Percentiles rank a stretch among this genome's conserved stretches.
phyloP scores from a whole-genome alignment of 129 eudicot genomes.

The sunflower (Helianthus annuus) region DNA sequence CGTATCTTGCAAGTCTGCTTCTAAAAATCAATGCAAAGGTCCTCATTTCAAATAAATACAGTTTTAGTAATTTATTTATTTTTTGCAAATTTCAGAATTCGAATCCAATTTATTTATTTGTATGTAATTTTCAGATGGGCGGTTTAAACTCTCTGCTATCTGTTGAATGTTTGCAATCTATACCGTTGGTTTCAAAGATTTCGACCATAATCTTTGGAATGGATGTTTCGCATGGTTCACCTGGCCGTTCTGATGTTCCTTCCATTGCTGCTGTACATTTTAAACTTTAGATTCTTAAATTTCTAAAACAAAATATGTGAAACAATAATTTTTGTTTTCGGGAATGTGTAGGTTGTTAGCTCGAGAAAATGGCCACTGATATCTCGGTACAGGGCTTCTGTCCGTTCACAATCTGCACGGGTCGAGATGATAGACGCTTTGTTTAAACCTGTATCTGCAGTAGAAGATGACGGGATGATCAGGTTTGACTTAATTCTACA shows the following conservation, averaged over 20 bases:
- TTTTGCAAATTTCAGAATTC: neutral
- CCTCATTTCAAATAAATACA: neutral
- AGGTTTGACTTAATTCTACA: constrained; percentile 29
- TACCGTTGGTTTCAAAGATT: constrained; percentile 55
- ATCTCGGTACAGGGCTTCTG: constrained; percentile 63
- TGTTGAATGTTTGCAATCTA: constrained; percentile 36
- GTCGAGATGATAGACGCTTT: constrained; percentile 66
- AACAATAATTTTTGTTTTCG: neutral
- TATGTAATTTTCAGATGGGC: constrained; percentile 56
- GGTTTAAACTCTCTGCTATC: constrained; percentile 66
- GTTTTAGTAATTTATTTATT: neutral
- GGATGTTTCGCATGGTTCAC: constrained; percentile 88
- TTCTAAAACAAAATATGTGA: neutral
- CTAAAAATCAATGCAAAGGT: constrained; percentile 81
- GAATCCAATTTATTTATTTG: neutral
- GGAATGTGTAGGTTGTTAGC: constrained; percentile 51
- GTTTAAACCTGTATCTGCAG: constrained; percentile 43
- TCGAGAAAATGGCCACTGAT: constrained; percentile 71
- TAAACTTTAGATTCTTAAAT: neutral
- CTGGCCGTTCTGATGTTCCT: constrained; percentile 77
- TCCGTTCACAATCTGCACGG: constrained; percentile 62
- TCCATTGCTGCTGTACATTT: constrained; percentile 71
- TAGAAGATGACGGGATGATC: constrained; percentile 61
- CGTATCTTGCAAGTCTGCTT: constrained; percentile 71
- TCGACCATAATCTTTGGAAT: constrained; percentile 74